phyloP scores from a whole-genome alignment of 176 grass and related monocot species.

The Oryza meyeriana region DNA sequence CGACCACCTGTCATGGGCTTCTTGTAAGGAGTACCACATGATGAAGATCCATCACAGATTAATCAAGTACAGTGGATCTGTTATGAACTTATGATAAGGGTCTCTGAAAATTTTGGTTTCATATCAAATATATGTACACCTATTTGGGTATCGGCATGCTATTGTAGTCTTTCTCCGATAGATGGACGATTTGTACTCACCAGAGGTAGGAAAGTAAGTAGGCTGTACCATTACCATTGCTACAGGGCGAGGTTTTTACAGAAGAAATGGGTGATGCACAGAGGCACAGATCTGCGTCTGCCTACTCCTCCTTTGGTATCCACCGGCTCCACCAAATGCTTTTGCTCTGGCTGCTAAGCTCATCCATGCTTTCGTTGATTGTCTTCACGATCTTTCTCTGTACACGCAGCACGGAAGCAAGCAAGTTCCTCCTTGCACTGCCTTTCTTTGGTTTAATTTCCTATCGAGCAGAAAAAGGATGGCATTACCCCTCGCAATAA shows the following conservation, averaged over 20 bases:
- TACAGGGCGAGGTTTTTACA: conserved; percentile 13
- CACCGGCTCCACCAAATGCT: conserved; percentile 98
- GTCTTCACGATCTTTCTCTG: conserved; percentile 81
- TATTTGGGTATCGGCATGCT: conserved; percentile 2
- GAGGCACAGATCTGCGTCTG: neutral
- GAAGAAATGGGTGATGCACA: conserved; percentile 15
- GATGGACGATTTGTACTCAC: conserved; percentile 30
- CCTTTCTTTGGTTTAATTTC: conserved; percentile 82
- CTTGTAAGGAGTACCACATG: neutral
- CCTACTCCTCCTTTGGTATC: conserved; percentile 90
- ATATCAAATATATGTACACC: conserved; percentile 34
- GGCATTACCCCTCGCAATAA: no score
- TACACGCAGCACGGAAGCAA: conserved; percentile 71
- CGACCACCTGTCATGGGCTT: conserved; percentile 20
- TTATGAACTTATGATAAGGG: neutral
- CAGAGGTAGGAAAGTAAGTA: conserved; percentile 14
- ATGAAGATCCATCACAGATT: neutral
- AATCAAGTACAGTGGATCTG: neutral
- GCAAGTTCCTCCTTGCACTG: conserved; percentile 56
- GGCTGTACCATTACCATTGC: conserved; percentile 11
- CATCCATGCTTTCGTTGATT: conserved; percentile 82
- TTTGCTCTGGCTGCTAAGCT: conserved; percentile 63
- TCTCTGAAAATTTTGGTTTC: neutral
- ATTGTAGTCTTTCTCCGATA: neutral
- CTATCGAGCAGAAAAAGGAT: conserved; percentile 18